Evolutionary conservation across 768 basidiomycete species (phyloP).

Genomic region (Kwoniella dendrophila): DNA sequence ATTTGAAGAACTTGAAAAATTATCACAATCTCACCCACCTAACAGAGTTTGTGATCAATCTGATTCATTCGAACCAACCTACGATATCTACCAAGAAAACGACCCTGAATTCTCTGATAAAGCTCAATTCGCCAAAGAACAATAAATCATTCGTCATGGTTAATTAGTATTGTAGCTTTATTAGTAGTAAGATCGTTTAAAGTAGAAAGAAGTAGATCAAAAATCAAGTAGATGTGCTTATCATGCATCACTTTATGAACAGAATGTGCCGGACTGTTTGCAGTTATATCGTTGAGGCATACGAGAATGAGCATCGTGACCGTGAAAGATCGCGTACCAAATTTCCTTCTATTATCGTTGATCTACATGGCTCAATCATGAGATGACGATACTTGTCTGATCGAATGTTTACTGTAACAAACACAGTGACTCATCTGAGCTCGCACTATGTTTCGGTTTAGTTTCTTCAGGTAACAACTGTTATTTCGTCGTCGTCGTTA

Average conservation of each 20-base stretch:
- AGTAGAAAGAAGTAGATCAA: neutral
- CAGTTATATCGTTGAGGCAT: too few relatives aligned
- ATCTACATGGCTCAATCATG: too few relatives aligned
- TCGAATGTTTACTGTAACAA: conserved; percentile 4
- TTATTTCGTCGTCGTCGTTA: too few relatives aligned
- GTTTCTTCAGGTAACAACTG: conserved; percentile 17
- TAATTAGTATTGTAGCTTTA: neutral
- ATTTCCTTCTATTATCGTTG: too few relatives aligned
- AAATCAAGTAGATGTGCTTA: conserved; percentile 1
- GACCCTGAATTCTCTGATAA: conserved; percentile 28
- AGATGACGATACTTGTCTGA: too few relatives aligned
- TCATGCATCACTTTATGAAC: neutral
- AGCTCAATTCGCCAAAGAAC: conserved; percentile 44
- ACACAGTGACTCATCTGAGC: conserved; percentile 9
- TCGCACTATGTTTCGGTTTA: conserved; percentile 4
- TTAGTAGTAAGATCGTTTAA: neutral
- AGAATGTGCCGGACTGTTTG: too few relatives aligned
- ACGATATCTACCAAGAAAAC: conserved; percentile 50
- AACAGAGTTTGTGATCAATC: conserved; percentile 52
- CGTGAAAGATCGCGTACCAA: too few relatives aligned
- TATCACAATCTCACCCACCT: conserved; percentile 40
- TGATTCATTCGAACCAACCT: conserved; percentile 43
- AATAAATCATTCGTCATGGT: conserved; percentile 6
- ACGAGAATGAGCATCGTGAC: too few relatives aligned
- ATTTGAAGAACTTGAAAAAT: conserved; percentile 39